phyloP scores from a whole-genome alignment of 2,329 filamentous ascomycete genomes.

The Cytospora mali region DNA sequence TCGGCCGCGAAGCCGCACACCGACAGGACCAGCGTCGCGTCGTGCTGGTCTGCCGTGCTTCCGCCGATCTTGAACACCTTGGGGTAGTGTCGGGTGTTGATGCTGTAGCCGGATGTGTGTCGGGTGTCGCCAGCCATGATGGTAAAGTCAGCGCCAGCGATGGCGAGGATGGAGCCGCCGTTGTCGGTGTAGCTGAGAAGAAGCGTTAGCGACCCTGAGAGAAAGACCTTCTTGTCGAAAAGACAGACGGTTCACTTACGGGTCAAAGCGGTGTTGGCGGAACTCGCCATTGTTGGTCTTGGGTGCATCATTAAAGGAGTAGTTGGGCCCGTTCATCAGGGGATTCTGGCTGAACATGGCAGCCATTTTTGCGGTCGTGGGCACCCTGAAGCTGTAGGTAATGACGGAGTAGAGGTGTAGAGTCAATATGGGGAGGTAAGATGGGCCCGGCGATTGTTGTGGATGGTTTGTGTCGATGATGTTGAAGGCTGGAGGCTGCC shows the following conservation, averaged over 20 bases:
- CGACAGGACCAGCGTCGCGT: constrained; percentile 84
- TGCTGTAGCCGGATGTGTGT: constrained; percentile 94
- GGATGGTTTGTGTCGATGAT: constrained; percentile 18
- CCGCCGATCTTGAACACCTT: constrained; percentile 98
- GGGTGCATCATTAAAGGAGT: constrained; percentile 66
- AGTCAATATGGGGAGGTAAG: constrained; percentile 20
- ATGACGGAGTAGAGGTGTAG: constrained; percentile 23
- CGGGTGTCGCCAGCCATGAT: constrained; percentile 98
- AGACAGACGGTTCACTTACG: constrained; percentile 60
- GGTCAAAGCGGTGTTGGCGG: constrained; percentile 85
- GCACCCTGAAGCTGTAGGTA: not conserved
- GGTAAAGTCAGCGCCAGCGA: constrained; percentile 90
- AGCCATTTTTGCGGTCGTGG: constrained; percentile 50
- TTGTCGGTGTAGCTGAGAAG: constrained; percentile 87
- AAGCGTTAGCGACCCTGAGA: constrained; percentile 8
- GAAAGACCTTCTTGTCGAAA: not conserved
- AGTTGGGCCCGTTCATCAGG: constrained; percentile 69
- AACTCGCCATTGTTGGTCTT: constrained; percentile 56
- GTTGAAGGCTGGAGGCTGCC: constrained; percentile 22
- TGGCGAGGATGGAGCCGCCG: constrained; percentile 92
- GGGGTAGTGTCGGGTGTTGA: constrained; percentile 93
- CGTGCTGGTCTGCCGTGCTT: constrained; percentile 80
- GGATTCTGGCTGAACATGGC: constrained; percentile 73
- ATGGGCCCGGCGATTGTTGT: constrained; percentile 27
- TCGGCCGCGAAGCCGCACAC: constrained; percentile 97